phyloP scores from a whole-genome alignment of 2,329 filamentous ascomycete genomes.

The Colletotrichum magnum region DNA sequence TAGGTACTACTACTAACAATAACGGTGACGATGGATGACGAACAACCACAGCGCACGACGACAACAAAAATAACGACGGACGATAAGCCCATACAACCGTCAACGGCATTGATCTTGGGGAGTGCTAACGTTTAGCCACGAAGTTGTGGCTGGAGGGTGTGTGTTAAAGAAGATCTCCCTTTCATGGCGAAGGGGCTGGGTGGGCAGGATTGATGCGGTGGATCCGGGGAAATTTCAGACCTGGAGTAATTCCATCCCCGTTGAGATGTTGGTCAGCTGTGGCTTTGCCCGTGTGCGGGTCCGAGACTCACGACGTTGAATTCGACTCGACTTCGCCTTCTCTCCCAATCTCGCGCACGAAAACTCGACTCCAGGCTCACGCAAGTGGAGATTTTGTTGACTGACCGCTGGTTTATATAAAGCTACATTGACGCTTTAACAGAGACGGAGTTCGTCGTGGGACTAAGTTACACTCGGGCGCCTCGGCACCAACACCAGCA shows the following conservation, averaged over 20 bases:
- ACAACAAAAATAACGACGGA: no score
- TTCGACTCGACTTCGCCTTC: not conserved
- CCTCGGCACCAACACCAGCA: not conserved
- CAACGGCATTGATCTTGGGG: no score
- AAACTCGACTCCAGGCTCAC: not conserved
- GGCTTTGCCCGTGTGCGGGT: conserved; percentile 23
- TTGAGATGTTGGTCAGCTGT: conserved; percentile 29
- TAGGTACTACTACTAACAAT: no score
- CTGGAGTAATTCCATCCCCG: not conserved
- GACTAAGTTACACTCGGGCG: not conserved
- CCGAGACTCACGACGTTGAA: conserved; percentile 29
- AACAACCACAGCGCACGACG: no score
- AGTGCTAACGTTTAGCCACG: no score
- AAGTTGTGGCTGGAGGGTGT: no score
- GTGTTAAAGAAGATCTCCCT: no score
- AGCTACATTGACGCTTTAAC: conserved; percentile 11
- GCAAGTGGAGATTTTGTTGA: conserved; percentile 23
- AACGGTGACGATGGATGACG: no score
- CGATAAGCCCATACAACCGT: no score
- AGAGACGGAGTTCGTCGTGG: conserved; percentile 15
- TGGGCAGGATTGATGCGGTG: conserved; percentile 16
- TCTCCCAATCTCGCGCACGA: not conserved
- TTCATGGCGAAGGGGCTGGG: conserved; percentile 5
- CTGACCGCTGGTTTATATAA: conserved; percentile 15
- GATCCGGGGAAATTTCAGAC: conserved; percentile 37